These are phyloP conservation scores for Isabelozyma gotoi DNA, from an alignment of 805 yeast species.

Conservation along the genomic window DNA sequence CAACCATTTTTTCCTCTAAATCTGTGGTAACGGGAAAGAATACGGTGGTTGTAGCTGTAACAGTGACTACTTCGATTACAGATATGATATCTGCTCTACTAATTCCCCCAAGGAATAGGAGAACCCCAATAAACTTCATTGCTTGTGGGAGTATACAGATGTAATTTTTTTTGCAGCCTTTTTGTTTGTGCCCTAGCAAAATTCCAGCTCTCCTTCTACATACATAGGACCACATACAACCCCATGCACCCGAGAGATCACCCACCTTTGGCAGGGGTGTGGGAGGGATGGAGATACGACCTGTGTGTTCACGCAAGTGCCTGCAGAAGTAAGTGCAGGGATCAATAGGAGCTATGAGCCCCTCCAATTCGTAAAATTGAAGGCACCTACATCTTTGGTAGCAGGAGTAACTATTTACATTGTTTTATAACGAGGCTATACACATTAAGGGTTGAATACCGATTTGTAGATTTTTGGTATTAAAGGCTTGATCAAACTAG, in stretches of 20 bases:
- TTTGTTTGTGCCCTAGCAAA: background rate
- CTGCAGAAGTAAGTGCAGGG: no score
- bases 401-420: background rate
- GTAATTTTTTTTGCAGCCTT: background rate
- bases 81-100: background rate
- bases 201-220: background rate
- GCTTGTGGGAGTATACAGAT: background rate
- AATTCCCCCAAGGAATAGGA: background rate
- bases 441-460: slow-evolving; percentile 6
- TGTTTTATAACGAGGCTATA: background rate
- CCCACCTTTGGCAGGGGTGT: no score
- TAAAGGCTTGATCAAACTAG: slow-evolving; percentile 15
- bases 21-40: background rate
- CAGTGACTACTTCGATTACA: background rate
- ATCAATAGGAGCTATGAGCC: no score
- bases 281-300: no score
- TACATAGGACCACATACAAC: background rate
- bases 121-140: background rate
- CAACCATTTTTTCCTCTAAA: no score
- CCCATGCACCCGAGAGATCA: no score
- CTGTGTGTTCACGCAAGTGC: background rate
- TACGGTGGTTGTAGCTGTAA: background rate
- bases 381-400: background rate
- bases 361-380: no score
- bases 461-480: slow-evolving; percentile 16